Base-by-base conservation (phyloP, 1,139 yeast species). In the Hansenula anomala region DNA sequence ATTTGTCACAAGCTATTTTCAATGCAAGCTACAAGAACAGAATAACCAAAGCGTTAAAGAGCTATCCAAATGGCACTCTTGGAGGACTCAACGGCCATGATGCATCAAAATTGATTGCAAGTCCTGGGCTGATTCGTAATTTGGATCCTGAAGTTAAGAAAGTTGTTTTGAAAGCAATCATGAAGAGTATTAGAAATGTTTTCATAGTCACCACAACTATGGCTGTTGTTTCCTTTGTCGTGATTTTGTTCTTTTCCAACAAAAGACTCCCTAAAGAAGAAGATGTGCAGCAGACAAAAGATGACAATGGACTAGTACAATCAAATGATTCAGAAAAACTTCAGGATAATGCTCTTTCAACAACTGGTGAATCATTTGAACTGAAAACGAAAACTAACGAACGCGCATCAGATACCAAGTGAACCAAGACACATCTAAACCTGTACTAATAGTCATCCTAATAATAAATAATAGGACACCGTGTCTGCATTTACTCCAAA, bases 1-100 rank as follows among this genome's bases (percentile, higher is more conserved):
- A 67, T 7, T 45, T 75, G 16, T 71, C 73, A 5, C 78, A 74
- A 51, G 56, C 73, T 24, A 61, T 77, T 24, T 69, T 69, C 45
- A 52, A 58, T 6, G 54, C 56, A 11, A 51, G 57, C 2, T 47
- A 57, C 26, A 48, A 37, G 18, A 54, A 53, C 15, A 42, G 45
- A 30, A 18, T 33, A 6, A 18, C 15, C 9, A 18, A 24, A 4
- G 11, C 9, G 16, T 18, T 17, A 23, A 5, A 8, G 13, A 23
- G 28, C 33, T 8, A 8, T 8, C 3, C 7, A 17, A 13, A n/a
- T 35, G 18, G 15, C 4, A 15, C 19, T 9, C 11, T 34, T 13
- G 5, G 22, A 13, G 14, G 15, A 13, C 13, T 23, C n/a, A n/a
- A n/a, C n/a, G n/a, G n/a, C n/a, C n/a, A n/a, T n/a, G 25, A 30